Evolutionary conservation across 2,329 filamentous ascomycete genomes (phyloP), one percentile per base, ranked within the genome.

Genomic region (Pseudodiploospora longispora): DNA sequence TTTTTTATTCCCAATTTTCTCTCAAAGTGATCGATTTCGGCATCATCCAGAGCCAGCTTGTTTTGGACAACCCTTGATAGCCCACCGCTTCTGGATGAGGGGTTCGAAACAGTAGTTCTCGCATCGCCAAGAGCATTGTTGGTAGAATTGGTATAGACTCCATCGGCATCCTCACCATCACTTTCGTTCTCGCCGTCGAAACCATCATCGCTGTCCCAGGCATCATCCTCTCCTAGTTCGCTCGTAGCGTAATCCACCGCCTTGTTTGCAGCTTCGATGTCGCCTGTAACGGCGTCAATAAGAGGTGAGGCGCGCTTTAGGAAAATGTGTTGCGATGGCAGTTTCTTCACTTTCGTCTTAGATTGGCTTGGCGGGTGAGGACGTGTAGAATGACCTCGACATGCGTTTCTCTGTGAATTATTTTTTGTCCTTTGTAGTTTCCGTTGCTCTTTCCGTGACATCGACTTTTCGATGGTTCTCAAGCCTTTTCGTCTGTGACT

Each of bases 1-100:
- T 83, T 87, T 52, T 75, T 82, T 31, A 96, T 75, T 0, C 93
- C 91, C 3, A 98, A 69, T 57, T 87, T 94, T 62, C 83, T 89
- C 67, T 98, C 93, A 30, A 96, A 69, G 3, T 82, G 82, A 19
- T 84, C 83, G 53, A 98, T 97, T 54, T 95, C 88, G 2, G 82
- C 86, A 57, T 97, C 89, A 47, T 98, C 91, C 49, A 87, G 73
- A 1, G 78, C 82, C 4, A 96, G 68, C 53, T 75, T 57, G 74
- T 78, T n/a, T 80, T 59, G 19, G 51, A 51, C 42, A 2, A 47
- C 42, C 30, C 50, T 54, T 10, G 59, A 41, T 9, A 55, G 19
- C 2, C 48, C 37, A 6, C 43, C 38, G 19, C 38, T 19, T 19
- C 19, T 19, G 19, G 19, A 19, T 19, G 19, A 19, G 19, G 19